Conservation (phyloP, 2,329 filamentous ascomycete species). For the Scedosporium minutisporum region DNA sequence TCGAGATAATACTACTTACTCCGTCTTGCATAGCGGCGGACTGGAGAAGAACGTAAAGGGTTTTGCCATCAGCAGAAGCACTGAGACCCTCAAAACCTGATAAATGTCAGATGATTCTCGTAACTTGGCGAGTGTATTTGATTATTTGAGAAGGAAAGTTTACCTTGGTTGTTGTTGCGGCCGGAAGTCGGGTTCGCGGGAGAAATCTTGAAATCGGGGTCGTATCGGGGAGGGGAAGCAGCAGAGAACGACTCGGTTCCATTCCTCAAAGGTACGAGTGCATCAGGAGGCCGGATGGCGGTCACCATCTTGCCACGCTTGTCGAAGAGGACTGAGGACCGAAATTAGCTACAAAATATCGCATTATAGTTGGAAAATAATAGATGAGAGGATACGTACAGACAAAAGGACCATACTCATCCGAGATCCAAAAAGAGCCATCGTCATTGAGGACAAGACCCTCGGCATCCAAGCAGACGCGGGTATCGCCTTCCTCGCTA, state of each 20-base stretch:
- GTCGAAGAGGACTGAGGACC: not conserved
- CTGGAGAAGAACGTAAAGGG: conserved; percentile 56
- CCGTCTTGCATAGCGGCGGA: conserved; percentile 36
- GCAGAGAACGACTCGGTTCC: conserved; percentile 46
- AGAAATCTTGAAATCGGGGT: conserved; percentile 30
- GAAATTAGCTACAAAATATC: not conserved
- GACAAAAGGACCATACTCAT: conserved; percentile 63
- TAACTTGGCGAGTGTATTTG: too few species aligned
- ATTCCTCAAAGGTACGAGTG: not conserved
- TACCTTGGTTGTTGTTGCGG: conserved; percentile 58
- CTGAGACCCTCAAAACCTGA: conserved; percentile 59
- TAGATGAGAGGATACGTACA: conserved; percentile 40
- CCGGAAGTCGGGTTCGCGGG: conserved; percentile 52
- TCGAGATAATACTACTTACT: conserved; percentile 9
- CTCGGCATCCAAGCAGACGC: conserved; percentile 55
- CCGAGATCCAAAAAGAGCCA: conserved; percentile 57
- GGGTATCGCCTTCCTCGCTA: conserved; percentile 47
- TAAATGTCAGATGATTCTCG: not conserved
- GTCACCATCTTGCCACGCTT: not conserved
- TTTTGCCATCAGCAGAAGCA: conserved; percentile 50
- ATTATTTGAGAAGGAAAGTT: too few species aligned
- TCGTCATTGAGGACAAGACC: conserved; percentile 52
- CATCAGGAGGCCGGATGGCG: conserved; percentile 2
- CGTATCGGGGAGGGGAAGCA: conserved; percentile 52
- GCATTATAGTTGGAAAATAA: not conserved